Base-by-base conservation (phyloP, 1,139 yeast genomes). In the Geotrichum australiense region DNA sequence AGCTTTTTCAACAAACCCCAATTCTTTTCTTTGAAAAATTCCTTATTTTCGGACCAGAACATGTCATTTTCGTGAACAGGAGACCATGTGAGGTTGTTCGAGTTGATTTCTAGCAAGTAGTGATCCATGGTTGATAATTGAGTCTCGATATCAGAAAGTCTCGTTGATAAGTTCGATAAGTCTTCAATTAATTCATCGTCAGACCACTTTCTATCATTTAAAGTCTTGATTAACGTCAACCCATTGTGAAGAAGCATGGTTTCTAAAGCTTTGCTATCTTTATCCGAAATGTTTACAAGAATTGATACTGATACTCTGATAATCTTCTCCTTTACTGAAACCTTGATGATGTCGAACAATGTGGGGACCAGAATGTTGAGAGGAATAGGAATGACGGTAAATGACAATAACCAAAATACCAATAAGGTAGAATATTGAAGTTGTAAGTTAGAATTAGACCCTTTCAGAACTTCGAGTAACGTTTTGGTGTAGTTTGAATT, bases 111-210 rank as follows among this genome's bases (percentile, higher is more conserved):
- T 39, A 87, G 78, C 54, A 76, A 70, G 63, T 89, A 91, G 62
- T 89, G 97, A 57, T 91, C 98, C 59, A 91, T 84, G 1, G 96
- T 86, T 4, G 97, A 80, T 68, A 91, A 74, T 50, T 76, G 78
- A 43, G 79, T 74, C 48, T 82, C 89, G 38, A 85, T 80, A 29
- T 78, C 83, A 50, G 78, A 76, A 53, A 91, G 72, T 11, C 69
- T 69, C 35, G 71, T 77, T 42, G 70, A 66, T 52, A 91, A 68
- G 37, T 65, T 62, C 24, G 68, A 68, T 51, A 93, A 73, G 61
- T 89, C 97, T 27, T 68, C 71, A 39, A 84, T 74, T 52, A 93
- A 74, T 61, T 91, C 99, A 50, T 86, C 94, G 61, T 91, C 99
- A 10, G 95, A 84, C 79, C 94, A 89, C 62, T 91, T 91, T 55